Evolutionary conservation across 345 rosid species (phyloP), one percentile per base, ranked within the genome.

Genomic region (Balakata baccata): DNA sequence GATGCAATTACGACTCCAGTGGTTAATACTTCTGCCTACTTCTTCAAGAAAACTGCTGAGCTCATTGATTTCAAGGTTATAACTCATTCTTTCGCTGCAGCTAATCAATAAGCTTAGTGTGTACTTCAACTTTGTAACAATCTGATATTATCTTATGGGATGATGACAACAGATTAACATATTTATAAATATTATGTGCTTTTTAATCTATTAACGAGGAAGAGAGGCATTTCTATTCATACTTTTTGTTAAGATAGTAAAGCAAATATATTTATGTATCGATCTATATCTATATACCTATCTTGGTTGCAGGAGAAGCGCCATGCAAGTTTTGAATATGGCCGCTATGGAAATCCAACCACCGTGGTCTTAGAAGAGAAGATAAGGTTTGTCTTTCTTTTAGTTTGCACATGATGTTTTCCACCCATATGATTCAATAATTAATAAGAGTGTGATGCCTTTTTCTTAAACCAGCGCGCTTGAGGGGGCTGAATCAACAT

Each of bases 1-100:
- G 99, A 95, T 89, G 97, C 96, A 73, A 92, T 95, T 74, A 92
- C 99, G 6, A 95, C 99, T 17, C 99, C 97, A 1, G 92, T 92
- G 66, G 96, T 92, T 77, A 91, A 92, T 74, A 92, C 99, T 51
- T 86, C 99, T 81, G 99, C 97, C 4, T 92, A 91, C 68, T 88
- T 87, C 87, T 95, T 92, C 78, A 91, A 92, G 88, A 88, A 91
- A 79, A 87, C 97, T 79, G 78, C 86, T 13, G 92, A 95, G 75
- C 94, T 95, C 51, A 71, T 95, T 78, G 98, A 95, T 84, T 95
- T 89, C 84, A 92, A 95, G 98, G 99, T 95, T 80, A 16, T 7
- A 10, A 13, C 64, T 53, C 7, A 8, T 47, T 56, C 5, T 41
- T 45, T 56, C 12, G 13, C 34, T 7, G 23, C 47, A 1, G 0